Conservation (phyloP, 371 early-diverging fungal species). For the Mortierella polycephala region DNA sequence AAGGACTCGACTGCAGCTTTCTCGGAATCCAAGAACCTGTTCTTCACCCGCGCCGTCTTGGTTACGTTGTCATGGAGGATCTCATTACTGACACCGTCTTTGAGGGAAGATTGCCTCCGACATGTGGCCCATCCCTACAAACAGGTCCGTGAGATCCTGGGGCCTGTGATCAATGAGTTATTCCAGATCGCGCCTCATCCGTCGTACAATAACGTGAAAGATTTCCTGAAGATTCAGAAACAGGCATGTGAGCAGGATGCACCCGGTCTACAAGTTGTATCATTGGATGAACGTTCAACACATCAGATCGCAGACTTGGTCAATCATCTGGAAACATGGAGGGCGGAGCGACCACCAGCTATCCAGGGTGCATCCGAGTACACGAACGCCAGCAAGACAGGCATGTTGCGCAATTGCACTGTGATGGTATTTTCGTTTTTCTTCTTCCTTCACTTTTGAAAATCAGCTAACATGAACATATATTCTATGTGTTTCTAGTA, state of each 20-base stretch:
- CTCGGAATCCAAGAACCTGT: constrained; percentile 81
- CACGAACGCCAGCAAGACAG: constrained; percentile 77
- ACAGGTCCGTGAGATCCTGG: constrained; percentile 87
- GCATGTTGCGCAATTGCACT: constrained; percentile 43
- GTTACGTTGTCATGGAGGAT: constrained; percentile 77
- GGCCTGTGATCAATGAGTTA: constrained; percentile 73
- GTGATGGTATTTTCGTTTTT: neutral
- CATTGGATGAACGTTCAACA: constrained; percentile 43
- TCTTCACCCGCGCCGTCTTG: constrained; percentile 69
- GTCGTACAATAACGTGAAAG: constrained; percentile 58
- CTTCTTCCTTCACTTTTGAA: neutral
- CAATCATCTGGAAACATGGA: constrained; percentile 56
- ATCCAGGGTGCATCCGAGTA: constrained; percentile 65
- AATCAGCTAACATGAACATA: neutral
- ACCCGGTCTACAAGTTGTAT: constrained; percentile 56
- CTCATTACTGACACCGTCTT: constrained; percentile 54
- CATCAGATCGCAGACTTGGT: constrained; percentile 48
- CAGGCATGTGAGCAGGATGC: constrained; percentile 44
- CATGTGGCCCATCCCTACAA: constrained; percentile 85
- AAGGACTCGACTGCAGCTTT: constrained; percentile 85
- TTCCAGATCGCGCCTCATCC: constrained; percentile 77
- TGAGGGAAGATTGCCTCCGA: constrained; percentile 65
- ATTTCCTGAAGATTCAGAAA: constrained; percentile 49
- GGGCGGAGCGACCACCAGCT: constrained; percentile 54
- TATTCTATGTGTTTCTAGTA: constrained; percentile 53